These are phyloP conservation scores for Ceratobasidium sp. DNA, from an alignment of 1,284 basidiomycete genomes.

Conservation along the genomic window DNA sequence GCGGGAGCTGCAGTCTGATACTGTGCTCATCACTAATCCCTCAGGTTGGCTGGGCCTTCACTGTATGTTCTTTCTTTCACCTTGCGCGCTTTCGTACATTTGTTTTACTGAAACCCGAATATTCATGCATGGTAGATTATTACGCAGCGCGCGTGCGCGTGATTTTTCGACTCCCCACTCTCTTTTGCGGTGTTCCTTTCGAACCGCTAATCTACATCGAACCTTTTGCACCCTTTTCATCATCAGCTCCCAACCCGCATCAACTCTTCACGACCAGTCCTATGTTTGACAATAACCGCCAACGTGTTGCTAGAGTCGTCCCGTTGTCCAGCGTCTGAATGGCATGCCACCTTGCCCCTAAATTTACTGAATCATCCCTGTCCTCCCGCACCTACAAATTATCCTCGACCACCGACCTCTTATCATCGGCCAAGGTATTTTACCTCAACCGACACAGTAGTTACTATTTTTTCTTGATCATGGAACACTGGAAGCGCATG, in stretches of 20 bases:
- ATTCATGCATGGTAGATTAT: background rate
- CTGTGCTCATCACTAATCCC: background rate
- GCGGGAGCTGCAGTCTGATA: background rate
- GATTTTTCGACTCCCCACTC: background rate
- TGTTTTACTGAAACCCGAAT: background rate
- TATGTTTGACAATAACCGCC: background rate
- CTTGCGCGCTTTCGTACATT: too few species aligned
- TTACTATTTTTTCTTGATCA: conserved; percentile 13
- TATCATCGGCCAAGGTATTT: background rate
- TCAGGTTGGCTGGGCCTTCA: background rate
- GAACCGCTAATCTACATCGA: background rate
- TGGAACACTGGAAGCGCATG: conserved; percentile 6
- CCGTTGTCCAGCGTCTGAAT: background rate
- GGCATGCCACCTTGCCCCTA: background rate
- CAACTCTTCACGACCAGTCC: background rate
- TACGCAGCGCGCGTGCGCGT: background rate
- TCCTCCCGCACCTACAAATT: background rate
- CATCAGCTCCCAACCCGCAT: background rate
- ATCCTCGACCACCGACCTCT: background rate
- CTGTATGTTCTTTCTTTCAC: background rate
- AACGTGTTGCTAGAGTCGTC: background rate
- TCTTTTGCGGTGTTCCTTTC: too few species aligned
- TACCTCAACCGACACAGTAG: background rate
- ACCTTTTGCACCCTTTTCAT: background rate
- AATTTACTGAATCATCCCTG: background rate